Percentiles rank a stretch among this genome's conserved stretches.
phyloP scores from a whole-genome alignment of 208 protist genomes.

The Entamoeba dispar region DNA sequence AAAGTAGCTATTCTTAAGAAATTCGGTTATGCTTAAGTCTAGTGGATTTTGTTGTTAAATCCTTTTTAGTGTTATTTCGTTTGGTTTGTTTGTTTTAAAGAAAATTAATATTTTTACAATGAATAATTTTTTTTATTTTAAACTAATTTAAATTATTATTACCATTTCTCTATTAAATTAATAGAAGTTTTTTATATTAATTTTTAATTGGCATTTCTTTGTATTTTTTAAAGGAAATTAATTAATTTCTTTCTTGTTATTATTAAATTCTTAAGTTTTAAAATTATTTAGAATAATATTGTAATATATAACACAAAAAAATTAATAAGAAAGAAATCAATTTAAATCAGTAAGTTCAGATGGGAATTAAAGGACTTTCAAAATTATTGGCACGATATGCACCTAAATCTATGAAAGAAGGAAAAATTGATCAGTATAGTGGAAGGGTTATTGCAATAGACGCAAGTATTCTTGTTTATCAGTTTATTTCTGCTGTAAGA shows the following conservation, averaged over 20 bases:
- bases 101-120: no score
- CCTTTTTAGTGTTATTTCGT: no score
- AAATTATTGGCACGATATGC: conserved; percentile 30
- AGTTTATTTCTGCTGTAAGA: conserved; percentile 87
- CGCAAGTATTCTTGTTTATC: conserved; percentile 92
- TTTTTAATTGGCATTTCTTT: neutral
- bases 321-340: neutral
- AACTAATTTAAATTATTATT: no score
- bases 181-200: no score
- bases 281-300: neutral
- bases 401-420: conserved; percentile 51
- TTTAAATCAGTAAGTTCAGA: neutral
- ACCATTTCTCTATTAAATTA: no score
- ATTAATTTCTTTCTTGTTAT: neutral
- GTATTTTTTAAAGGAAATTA: neutral
- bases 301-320: no score
- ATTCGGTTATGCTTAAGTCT: neutral
- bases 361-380: conserved; percentile 38
- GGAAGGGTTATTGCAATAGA: conserved; percentile 91
- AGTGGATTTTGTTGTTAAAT: neutral
- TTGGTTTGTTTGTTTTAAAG: no score
- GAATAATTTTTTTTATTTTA: no score
- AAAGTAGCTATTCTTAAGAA: neutral
- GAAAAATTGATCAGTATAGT: conserved; percentile 79
- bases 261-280: neutral